These are phyloP conservation scores for Diplosphaera chodatii DNA, from an alignment of 139 green algal species.

Conservation along the genomic window DNA sequence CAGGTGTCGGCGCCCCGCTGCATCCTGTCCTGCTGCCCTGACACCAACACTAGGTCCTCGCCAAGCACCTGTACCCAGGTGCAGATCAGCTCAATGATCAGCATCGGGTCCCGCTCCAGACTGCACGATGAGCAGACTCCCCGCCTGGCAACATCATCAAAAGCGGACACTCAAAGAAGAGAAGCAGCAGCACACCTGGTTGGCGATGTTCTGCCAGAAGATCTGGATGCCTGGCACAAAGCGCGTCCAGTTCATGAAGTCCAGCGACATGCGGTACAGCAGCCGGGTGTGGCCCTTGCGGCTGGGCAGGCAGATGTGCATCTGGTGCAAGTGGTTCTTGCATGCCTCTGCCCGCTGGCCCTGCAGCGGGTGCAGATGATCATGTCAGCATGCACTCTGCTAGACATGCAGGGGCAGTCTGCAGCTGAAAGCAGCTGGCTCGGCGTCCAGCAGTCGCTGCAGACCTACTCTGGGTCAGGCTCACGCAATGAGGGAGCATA, in stretches of 20 bases:
- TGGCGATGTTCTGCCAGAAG: slow-evolving; percentile 83
- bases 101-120: too few relatives aligned
- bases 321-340: slow-evolving; percentile 90
- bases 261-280: slow-evolving; percentile 96
- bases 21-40: slow-evolving; percentile 94
- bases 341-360: slow-evolving; percentile 67
- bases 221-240: slow-evolving; percentile 78
- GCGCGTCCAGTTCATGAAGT: slow-evolving; percentile 88
- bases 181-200: slow-evolving; percentile 17
- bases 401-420: too few relatives aligned
- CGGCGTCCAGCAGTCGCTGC: too few relatives aligned
- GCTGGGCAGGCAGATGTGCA: slow-evolving; percentile 95
- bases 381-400: too few relatives aligned
- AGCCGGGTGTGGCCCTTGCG: slow-evolving; percentile 79
- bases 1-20: slow-evolving; percentile 81
- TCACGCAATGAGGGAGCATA: too few relatives aligned
- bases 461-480: too few relatives aligned
- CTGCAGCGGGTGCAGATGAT: background rate
- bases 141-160: too few relatives aligned
- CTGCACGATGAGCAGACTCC: too few relatives aligned
- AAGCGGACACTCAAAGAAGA: too few relatives aligned
- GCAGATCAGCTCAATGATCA: too few relatives aligned
- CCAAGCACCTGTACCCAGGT: slow-evolving; percentile 82
- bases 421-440: too few relatives aligned
- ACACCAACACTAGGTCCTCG: slow-evolving; percentile 93